Conservation (phyloP, 805 yeast genomes). For the Wickerhamia fluorescens region DNA sequence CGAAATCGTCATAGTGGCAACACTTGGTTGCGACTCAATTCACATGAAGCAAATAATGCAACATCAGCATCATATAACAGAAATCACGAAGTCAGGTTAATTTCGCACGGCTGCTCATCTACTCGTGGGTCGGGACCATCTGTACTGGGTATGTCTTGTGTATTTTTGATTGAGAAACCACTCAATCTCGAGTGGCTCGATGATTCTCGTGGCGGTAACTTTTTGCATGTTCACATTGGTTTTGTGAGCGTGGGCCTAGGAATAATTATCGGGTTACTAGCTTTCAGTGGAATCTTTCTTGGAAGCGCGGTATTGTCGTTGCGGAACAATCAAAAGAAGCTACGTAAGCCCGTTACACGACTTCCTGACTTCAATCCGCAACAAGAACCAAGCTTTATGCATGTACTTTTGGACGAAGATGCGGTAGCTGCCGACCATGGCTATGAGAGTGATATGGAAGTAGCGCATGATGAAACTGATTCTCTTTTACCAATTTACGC, state of each 20-base stretch:
- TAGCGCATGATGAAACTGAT: conserved; percentile 23
- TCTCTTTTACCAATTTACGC: conserved; percentile 21
- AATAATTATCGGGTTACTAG: conserved; percentile 50
- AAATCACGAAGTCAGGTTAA: conserved; percentile 48
- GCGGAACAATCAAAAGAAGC: conserved; percentile 4
- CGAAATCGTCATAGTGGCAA: conserved; percentile 16
- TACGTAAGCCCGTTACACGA: conserved; percentile 2
- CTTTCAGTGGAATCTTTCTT: conserved; percentile 16
- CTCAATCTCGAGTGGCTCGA: conserved; percentile 60
- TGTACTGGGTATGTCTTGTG: conserved; percentile 35
- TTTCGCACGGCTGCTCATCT: conserved; percentile 54
- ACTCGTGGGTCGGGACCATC: conserved; percentile 15
- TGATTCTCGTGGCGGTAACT: conserved; percentile 27
- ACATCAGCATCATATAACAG: conserved; percentile 34
- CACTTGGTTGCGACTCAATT: conserved; percentile 28
- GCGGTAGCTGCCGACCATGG: conserved; percentile 27
- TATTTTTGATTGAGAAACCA: conserved; percentile 62
- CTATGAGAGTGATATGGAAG: conserved; percentile 38
- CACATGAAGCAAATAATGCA: conserved; percentile 1
- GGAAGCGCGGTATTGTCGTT: conserved; percentile 7
- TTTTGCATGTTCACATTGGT: conserved; percentile 56
- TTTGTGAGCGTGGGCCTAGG: conserved; percentile 65
- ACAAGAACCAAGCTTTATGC: conserved; percentile 29
- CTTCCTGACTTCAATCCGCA: conserved; percentile 5
- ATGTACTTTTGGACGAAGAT: conserved; percentile 27